Conservation (phyloP, 2,329 filamentous ascomycete genomes). For the Fusarium humuli region DNA sequence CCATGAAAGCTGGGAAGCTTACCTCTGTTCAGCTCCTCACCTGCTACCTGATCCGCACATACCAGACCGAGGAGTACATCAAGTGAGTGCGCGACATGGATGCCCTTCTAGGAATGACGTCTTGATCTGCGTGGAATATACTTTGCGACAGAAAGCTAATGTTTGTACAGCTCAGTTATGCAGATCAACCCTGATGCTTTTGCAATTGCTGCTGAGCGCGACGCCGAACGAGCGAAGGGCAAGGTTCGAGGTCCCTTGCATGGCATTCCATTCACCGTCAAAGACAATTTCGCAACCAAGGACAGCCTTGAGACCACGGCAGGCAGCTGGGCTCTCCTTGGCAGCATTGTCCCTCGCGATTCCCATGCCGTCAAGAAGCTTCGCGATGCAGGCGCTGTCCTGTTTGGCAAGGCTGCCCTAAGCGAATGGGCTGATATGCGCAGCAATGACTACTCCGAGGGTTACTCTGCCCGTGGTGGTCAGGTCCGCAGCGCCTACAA, state of each 20-base stretch:
- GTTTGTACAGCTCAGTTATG: slow-evolving; percentile 62
- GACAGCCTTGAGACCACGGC: slow-evolving; percentile 84
- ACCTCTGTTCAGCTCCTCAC: slow-evolving; percentile 67
- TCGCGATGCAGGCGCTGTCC: slow-evolving; percentile 72
- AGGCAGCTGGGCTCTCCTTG: slow-evolving; percentile 74
- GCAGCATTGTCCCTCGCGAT: slow-evolving; percentile 75
- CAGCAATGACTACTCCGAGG: slow-evolving; percentile 74
- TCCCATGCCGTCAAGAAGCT: slow-evolving; percentile 71
- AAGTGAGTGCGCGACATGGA: slow-evolving; percentile 57
- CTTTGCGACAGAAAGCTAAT: slow-evolving; percentile 1
- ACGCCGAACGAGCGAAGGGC: slow-evolving; percentile 68
- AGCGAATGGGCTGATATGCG: slow-evolving; percentile 83
- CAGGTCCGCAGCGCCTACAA: slow-evolving; percentile 76
- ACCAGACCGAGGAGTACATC: slow-evolving; percentile 73
- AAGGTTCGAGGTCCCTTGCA: slow-evolving; percentile 74
- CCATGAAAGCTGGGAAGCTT: slow-evolving; percentile 65
- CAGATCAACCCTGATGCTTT: slow-evolving; percentile 76
- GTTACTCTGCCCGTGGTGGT: slow-evolving; percentile 73
- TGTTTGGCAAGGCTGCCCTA: slow-evolving; percentile 77
- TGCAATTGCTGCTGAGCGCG: slow-evolving; percentile 69
- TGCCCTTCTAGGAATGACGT: not conserved
- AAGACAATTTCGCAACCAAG: slow-evolving; percentile 75
- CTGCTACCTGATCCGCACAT: slow-evolving; percentile 72
- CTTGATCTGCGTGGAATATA: not conserved
- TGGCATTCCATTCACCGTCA: slow-evolving; percentile 80